A percentile compares a stretch with the other conserved stretches of the same genome.
These are phyloP conservation scores for Ascoidea rubescens DNA, from an alignment of 805 yeast species.

Conservation along the genomic window DNA sequence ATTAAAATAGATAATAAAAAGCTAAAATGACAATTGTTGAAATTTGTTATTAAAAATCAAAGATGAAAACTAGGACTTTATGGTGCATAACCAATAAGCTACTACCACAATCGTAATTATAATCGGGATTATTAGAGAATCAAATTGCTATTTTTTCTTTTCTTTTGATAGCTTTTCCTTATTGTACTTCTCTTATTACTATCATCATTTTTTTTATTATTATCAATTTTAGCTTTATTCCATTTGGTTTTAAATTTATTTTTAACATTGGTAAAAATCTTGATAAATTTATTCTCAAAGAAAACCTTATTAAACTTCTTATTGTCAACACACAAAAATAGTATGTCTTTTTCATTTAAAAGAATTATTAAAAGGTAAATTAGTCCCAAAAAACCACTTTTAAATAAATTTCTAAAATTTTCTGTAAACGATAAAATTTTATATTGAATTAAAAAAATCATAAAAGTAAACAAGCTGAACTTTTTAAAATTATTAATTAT, in stretches of 20 bases:
- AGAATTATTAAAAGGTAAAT: background rate
- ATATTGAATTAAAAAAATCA: background rate
- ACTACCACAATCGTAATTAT: too few species aligned
- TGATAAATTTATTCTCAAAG: too few species aligned
- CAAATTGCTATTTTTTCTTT: background rate
- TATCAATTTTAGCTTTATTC: too few species aligned
- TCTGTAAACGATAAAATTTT: background rate
- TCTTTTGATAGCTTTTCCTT: background rate
- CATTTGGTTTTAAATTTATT: too few species aligned
- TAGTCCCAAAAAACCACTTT: constrained; percentile 2
- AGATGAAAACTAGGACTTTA: too few species aligned
- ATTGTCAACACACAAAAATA: background rate
- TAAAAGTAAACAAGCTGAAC: background rate
- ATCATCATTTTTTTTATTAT: too few species aligned
- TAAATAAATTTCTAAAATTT: background rate
- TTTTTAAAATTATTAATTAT: constrained; percentile 1
- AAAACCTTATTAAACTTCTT: too few species aligned
- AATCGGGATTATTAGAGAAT: too few species aligned
- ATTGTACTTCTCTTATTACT: background rate
- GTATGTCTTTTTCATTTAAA: constrained; percentile 2
- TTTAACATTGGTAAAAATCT: too few species aligned
- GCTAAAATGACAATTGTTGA: background rate
- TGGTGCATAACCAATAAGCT: too few species aligned
- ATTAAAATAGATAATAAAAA: constrained; percentile 27
- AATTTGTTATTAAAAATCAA: background rate